Conservation (phyloP, 2,329 filamentous ascomycete species). For the Cadophora luteo-olivacea region DNA sequence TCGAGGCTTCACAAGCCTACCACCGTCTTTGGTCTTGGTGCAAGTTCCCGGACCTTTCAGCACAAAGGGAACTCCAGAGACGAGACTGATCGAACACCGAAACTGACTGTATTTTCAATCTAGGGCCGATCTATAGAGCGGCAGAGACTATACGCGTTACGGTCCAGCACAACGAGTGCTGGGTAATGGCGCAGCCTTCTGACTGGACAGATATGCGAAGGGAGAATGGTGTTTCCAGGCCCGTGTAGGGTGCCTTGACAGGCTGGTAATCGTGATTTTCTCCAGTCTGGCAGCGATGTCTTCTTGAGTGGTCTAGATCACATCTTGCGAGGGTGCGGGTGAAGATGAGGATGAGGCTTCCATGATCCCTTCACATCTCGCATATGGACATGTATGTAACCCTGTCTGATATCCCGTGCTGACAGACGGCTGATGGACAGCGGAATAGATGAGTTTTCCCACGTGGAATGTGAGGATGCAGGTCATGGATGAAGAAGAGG, state of each 20-base stretch:
- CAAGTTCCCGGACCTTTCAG: not conserved
- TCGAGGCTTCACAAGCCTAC: not conserved
- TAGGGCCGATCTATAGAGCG: not conserved
- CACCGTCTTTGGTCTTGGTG: not conserved
- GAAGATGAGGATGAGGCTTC: constrained; percentile 6
- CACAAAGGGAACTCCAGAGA: not conserved
- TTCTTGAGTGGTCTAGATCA: not conserved
- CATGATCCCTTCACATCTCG: not conserved
- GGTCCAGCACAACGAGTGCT: not conserved
- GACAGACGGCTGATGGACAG: constrained; percentile 11
- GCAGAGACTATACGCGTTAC: not conserved
- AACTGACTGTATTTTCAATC: not conserved
- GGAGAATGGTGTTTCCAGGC: not conserved
- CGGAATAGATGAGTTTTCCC: not conserved
- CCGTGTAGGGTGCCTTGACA: not conserved
- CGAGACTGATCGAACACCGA: not conserved
- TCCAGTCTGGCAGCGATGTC: not conserved
- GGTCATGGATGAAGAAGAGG: not conserved
- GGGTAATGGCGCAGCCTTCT: not conserved
- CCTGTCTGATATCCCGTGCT: constrained; percentile 4
- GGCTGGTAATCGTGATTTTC: not conserved
- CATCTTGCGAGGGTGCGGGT: not conserved
- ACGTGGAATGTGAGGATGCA: constrained; percentile 6
- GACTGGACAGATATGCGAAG: not conserved
- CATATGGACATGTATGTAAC: not conserved